Evolutionary conservation across 495 filamentous ascomycete species (phyloP).

Genomic region (Peziza echinospora): DNA sequence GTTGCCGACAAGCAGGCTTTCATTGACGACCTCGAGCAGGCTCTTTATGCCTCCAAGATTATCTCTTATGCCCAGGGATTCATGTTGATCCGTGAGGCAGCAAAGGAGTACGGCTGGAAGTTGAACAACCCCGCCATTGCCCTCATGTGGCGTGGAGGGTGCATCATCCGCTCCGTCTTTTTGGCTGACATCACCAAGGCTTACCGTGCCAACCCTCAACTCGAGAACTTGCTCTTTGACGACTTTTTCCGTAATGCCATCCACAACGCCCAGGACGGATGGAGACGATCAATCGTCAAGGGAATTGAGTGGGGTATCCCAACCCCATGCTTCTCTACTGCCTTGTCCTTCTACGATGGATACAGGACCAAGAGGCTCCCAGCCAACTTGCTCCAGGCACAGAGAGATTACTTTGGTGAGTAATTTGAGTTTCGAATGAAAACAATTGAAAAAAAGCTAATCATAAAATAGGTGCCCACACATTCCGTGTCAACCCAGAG

Average conservation of each 20-base stretch:
- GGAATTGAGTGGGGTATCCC: slow-evolving; percentile 83
- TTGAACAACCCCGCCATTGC: slow-evolving; percentile 99
- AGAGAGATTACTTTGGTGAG: slow-evolving; percentile 82
- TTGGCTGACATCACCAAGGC: slow-evolving; percentile 96
- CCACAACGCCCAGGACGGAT: slow-evolving; percentile 83
- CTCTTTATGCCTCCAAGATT: slow-evolving; percentile 97
- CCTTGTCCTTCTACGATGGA: slow-evolving; percentile 92
- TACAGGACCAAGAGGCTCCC: slow-evolving; percentile 89
- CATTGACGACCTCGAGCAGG: slow-evolving; percentile 92
- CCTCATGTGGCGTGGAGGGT: slow-evolving; percentile 98
- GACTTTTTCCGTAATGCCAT: slow-evolving; percentile 99
- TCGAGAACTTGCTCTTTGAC: slow-evolving; percentile 95
- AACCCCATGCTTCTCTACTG: slow-evolving; percentile 85
- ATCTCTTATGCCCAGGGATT: slow-evolving; percentile 99
- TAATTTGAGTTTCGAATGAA: background rate
- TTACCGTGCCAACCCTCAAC: slow-evolving; percentile 81
- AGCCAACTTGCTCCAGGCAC: slow-evolving; percentile 92
- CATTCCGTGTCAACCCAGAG: slow-evolving; percentile 94
- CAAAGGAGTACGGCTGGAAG: slow-evolving; percentile 91
- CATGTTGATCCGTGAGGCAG: slow-evolving; percentile 99
- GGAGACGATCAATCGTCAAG: slow-evolving; percentile 87
- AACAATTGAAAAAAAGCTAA: background rate
- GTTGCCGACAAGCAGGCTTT: slow-evolving; percentile 77
- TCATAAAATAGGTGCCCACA: slow-evolving; percentile 53
- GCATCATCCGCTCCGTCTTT: slow-evolving; percentile 99